Conservation (phyloP, 176 grass and related monocot species). For the Zea mays region DNA sequence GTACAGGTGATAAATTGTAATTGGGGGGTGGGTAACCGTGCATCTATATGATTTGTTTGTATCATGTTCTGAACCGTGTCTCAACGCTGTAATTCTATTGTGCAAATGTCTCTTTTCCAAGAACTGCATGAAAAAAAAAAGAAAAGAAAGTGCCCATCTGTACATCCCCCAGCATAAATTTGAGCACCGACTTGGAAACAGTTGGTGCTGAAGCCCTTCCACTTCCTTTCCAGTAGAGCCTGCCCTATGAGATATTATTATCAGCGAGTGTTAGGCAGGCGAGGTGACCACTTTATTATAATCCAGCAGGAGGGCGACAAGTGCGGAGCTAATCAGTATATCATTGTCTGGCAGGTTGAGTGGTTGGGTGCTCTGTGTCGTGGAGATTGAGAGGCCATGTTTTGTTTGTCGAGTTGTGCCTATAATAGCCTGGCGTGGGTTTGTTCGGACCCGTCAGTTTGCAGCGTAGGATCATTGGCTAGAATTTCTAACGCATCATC, state of each 20-base stretch:
- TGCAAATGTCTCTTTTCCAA: slow-evolving; percentile 19
- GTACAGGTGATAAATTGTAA: slow-evolving; percentile 53
- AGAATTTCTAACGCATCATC: background rate
- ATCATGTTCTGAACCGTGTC: slow-evolving; percentile 32
- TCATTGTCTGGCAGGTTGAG: slow-evolving; percentile 16
- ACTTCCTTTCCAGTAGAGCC: slow-evolving; percentile 31
- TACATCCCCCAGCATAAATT: background rate
- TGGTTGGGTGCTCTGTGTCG: slow-evolving; percentile 31
- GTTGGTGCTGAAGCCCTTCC: slow-evolving; percentile 27
- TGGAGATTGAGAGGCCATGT: slow-evolving; percentile 38
- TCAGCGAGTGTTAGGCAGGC: slow-evolving; percentile 48
- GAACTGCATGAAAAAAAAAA: background rate
- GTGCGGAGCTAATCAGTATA: slow-evolving; percentile 50
- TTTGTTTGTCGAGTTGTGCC: slow-evolving; percentile 52
- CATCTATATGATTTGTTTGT: slow-evolving; percentile 51
- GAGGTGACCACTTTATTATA: slow-evolving; percentile 32
- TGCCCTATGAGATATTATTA: slow-evolving; percentile 41
- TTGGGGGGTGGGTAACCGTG: slow-evolving; percentile 18
- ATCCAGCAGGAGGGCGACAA: slow-evolving; percentile 40
- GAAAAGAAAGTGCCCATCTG: background rate
- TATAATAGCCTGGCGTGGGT: slow-evolving; percentile 23
- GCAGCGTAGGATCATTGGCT: slow-evolving; percentile 23
- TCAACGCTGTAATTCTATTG: slow-evolving; percentile 23
- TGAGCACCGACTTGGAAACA: slow-evolving; percentile 6
- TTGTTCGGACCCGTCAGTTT: slow-evolving; percentile 34